These are phyloP conservation scores for Lactarius sanguifluus DNA, from an alignment of 768 basidiomycete genomes.

Conservation along the genomic window DNA sequence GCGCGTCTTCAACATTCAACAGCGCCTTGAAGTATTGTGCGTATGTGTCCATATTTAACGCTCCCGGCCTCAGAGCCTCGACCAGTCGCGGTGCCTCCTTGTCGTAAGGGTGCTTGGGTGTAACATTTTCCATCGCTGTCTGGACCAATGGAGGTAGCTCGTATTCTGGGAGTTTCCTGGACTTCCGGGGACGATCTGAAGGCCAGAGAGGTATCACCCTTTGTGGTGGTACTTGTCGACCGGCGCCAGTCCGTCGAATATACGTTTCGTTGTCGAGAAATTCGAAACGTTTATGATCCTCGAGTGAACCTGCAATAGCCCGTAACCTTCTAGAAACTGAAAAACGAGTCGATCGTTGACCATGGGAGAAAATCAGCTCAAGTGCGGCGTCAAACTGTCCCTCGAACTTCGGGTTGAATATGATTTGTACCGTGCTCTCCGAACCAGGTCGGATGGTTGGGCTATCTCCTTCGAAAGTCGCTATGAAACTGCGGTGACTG, in stretches of 20 bases:
- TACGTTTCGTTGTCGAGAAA: neutral
- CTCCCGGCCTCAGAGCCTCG: neutral
- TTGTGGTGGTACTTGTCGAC: slow-evolving; percentile 13
- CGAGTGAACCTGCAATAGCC: slow-evolving; percentile 18
- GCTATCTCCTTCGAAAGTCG: slow-evolving; percentile 14
- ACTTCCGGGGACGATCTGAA: neutral
- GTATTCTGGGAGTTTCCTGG: slow-evolving; percentile 16
- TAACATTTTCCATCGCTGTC: neutral
- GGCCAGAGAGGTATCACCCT: neutral
- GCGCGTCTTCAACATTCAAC: slow-evolving; percentile 34
- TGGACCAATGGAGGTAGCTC: slow-evolving; percentile 7
- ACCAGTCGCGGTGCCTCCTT: neutral
- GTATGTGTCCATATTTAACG: slow-evolving; percentile 10
- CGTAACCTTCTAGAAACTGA: slow-evolving; percentile 6
- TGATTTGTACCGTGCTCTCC: slow-evolving; percentile 11
- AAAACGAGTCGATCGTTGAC: slow-evolving; percentile 1
- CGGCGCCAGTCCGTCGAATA: neutral
- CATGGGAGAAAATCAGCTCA: slow-evolving; percentile 17
- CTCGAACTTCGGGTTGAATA: slow-evolving; percentile 20
- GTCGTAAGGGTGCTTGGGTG: neutral
- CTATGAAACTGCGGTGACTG: slow-evolving; percentile 10
- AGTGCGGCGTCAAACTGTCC: slow-evolving; percentile 18
- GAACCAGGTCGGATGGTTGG: slow-evolving; percentile 10
- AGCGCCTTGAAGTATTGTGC: slow-evolving; percentile 16
- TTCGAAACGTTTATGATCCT: slow-evolving; percentile 21